A percentile compares a stretch with the other conserved stretches of the same genome.
Conservation (phyloP, 1,139 yeast genomes). For the Diutina rugosa region DNA sequence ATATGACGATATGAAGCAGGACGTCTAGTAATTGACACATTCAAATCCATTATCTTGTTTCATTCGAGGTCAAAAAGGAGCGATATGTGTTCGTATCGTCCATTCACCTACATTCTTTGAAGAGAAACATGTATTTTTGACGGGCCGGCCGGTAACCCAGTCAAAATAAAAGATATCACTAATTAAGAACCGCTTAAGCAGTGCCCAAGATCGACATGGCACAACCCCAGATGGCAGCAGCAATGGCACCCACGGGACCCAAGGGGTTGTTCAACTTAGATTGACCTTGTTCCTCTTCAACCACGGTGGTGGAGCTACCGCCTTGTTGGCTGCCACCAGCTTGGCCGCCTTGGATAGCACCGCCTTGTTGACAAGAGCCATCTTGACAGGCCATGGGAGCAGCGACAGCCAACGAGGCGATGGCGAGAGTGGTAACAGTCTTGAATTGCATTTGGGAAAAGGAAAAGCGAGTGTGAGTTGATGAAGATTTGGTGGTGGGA, state of each 20-base stretch:
- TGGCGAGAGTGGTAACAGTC: background rate
- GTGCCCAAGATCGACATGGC: background rate
- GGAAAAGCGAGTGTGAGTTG: background rate
- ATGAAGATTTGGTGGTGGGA: background rate
- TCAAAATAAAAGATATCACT: background rate
- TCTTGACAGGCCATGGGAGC: background rate
- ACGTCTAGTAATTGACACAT: too few relatives aligned
- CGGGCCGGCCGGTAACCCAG: background rate
- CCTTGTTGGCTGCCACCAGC: background rate
- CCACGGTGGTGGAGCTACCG: background rate
- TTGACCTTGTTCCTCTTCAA: background rate
- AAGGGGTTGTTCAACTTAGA: background rate
- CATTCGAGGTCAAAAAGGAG: too few relatives aligned
- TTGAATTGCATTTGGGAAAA: background rate
- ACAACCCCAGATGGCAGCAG: constrained; percentile 1
- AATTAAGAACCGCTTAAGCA: background rate
- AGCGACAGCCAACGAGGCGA: constrained; percentile 1
- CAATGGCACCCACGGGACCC: constrained; percentile 1
- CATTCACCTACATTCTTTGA: background rate
- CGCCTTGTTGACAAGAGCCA: background rate
- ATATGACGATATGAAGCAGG: too few relatives aligned
- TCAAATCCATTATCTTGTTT: too few relatives aligned
- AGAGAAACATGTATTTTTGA: background rate
- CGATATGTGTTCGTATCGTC: background rate
- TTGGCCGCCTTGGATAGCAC: background rate